phyloP scores from a whole-genome alignment of 139 green algal species.

The Chlamydomonas sp. region DNA sequence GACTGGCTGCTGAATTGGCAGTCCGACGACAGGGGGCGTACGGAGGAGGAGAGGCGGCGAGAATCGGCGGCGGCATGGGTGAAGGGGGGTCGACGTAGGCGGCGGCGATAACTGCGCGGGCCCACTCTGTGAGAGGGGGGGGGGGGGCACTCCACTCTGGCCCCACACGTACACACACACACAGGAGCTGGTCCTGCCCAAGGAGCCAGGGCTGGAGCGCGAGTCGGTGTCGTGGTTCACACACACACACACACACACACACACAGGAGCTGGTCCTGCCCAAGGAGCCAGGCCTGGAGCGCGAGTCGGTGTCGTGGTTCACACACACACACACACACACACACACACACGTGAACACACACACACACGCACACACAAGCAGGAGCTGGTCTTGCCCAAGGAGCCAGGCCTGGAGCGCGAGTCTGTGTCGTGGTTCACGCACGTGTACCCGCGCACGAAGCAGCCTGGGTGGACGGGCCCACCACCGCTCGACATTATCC shows the following conservation, averaged over 20 bases:
- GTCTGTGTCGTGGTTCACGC: slow-evolving; percentile 66
- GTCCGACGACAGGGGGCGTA: too few relatives aligned
- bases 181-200: too few relatives aligned
- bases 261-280: slow-evolving; percentile 45
- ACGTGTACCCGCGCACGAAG: slow-evolving; percentile 16
- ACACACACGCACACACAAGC: not conserved
- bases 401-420: slow-evolving; percentile 69
- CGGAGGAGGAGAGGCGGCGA: too few relatives aligned
- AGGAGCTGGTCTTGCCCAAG: slow-evolving; percentile 46
- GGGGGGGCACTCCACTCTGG: slow-evolving; percentile 23
- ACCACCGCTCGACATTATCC: slow-evolving; percentile 18
- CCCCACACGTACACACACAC: slow-evolving; percentile 13
- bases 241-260: not conserved
- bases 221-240: not conserved
- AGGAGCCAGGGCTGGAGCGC: slow-evolving; percentile 15
- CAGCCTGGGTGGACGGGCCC: slow-evolving; percentile 9
- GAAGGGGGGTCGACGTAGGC: too few relatives aligned
- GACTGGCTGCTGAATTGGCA: too few relatives aligned
- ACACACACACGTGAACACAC: not conserved
- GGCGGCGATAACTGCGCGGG: too few relatives aligned
- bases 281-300: slow-evolving; percentile 58
- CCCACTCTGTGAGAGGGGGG: not conserved
- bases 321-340: slow-evolving; percentile 16
- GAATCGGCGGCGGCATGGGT: too few relatives aligned
- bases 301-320: slow-evolving; percentile 76